A percentile compares a stretch with the other conserved stretches of the same genome.
Evolutionary conservation across 1,284 basidiomycete species (phyloP).

Genomic region (Meira nashicola): DNA sequence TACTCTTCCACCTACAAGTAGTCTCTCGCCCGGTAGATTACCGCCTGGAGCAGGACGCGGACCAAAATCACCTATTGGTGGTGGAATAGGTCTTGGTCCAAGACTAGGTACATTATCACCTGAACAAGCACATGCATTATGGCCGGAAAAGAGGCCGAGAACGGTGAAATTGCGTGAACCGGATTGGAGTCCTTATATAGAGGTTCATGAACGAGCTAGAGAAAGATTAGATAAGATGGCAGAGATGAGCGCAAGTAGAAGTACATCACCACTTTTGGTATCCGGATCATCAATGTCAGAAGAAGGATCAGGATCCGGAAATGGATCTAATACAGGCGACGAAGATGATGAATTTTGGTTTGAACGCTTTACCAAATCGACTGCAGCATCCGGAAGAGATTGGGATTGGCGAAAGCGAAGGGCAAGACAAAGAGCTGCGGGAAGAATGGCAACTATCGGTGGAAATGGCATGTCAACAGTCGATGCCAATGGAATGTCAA

Average conservation of each 20-base stretch:
- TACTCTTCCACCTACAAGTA: constrained; percentile 6
- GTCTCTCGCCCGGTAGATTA: background rate
- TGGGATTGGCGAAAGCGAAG: constrained; percentile 47
- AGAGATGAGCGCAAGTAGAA: background rate
- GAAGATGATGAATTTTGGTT: constrained; percentile 45
- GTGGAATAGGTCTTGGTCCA: background rate
- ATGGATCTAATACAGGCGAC: constrained; percentile 4
- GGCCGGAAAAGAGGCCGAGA: constrained; percentile 11
- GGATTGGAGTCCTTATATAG: constrained; percentile 38
- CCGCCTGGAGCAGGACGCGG: constrained; percentile 1
- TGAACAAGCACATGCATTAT: background rate
- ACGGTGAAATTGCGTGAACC: constrained; percentile 39
- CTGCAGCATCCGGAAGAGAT: constrained; percentile 44
- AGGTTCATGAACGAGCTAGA: constrained; percentile 36
- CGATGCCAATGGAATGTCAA: background rate
- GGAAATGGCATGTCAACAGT: background rate
- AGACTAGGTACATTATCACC: background rate
- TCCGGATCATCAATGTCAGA: background rate
- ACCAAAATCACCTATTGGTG: constrained; percentile 17
- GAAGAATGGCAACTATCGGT: background rate
- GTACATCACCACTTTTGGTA: background rate
- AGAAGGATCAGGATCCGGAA: background rate
- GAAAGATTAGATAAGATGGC: constrained; percentile 32
- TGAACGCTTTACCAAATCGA: constrained; percentile 44
- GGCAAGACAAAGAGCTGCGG: constrained; percentile 12